Percentiles rank a stretch among this genome's conserved stretches.
phyloP scores from a whole-genome alignment of 1,284 basidiomycete species.

The Coniferiporia sulphurascens region DNA sequence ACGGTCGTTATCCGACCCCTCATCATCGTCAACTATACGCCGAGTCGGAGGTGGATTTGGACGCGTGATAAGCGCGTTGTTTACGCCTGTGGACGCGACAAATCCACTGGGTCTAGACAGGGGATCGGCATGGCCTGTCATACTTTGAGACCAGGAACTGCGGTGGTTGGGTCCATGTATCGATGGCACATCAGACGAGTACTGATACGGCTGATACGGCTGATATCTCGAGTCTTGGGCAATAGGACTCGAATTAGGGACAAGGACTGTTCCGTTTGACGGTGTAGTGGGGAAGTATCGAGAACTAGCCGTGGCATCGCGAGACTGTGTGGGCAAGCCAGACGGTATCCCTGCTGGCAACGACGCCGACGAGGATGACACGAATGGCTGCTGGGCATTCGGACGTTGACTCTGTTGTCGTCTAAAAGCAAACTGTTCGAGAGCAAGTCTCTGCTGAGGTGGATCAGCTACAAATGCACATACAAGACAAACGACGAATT shows the following conservation, averaged over 20 bases:
- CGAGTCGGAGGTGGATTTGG: constrained; percentile 33
- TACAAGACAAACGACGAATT: constrained; percentile 1
- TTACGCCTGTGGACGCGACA: constrained; percentile 31
- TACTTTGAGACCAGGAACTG: constrained; percentile 35
- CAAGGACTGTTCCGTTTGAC: constrained; percentile 52
- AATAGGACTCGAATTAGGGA: constrained; percentile 69
- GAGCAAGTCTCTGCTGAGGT: constrained; percentile 11
- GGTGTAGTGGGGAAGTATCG: constrained; percentile 39
- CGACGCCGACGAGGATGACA: constrained; percentile 16
- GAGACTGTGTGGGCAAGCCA: constrained; percentile 46
- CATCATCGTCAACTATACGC: constrained; percentile 33
- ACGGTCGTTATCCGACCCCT: constrained; percentile 47
- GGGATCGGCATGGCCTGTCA: constrained; percentile 42
- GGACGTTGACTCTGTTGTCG: constrained; percentile 30
- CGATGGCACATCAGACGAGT: constrained; percentile 37
- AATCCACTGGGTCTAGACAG: constrained; percentile 60
- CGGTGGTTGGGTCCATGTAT: constrained; percentile 34
- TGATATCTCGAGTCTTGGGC: constrained; percentile 32
- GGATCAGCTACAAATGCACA: not conserved
- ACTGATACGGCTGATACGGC: constrained; percentile 18
- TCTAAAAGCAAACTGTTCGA: constrained; percentile 11
- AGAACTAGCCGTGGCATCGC: constrained; percentile 46
- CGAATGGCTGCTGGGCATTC: constrained; percentile 30
- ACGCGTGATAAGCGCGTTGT: constrained; percentile 32
- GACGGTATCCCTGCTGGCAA: constrained; percentile 4